These are phyloP conservation scores for Zymoseptoria tritici DNA, from an alignment of 2,329 filamentous ascomycete genomes.

Conservation along the genomic window DNA sequence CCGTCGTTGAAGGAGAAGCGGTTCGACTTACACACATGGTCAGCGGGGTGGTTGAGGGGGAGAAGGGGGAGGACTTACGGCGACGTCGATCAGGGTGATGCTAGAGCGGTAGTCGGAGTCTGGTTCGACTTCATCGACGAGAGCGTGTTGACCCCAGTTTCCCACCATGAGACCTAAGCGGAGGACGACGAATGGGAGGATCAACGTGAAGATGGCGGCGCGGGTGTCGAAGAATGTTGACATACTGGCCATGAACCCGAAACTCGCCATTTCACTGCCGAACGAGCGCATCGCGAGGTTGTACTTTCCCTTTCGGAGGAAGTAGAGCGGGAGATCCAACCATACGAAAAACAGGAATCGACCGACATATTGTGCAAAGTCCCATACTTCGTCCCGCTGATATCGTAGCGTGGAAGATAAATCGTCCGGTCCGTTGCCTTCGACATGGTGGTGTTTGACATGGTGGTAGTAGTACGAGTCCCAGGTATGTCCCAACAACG, in stretches of 20 bases:
- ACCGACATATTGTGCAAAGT: conserved; percentile 66
- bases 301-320: conserved; percentile 55
- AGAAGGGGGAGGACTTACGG: conserved; percentile 45
- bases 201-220: conserved; percentile 56
- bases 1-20: conserved; percentile 77
- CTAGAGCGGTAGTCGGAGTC: conserved; percentile 72
- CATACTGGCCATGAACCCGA: conserved; percentile 46
- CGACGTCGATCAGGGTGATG: conserved; percentile 71
- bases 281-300: conserved; percentile 48
- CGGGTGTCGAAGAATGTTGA: conserved; percentile 43
- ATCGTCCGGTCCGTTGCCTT: conserved; percentile 70
- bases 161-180: conserved; percentile 70
- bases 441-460: conserved; percentile 78
- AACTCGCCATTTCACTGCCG: conserved; percentile 55
- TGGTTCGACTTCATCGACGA: conserved; percentile 67
- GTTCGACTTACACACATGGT: too few species aligned
- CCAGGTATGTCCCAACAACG: conserved; percentile 76
- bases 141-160: conserved; percentile 78
- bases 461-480: conserved; percentile 82
- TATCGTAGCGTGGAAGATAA: conserved; percentile 69
- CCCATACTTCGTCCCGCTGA: conserved; percentile 58
- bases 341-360: conserved; percentile 68
- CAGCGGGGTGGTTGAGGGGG: conserved; percentile 6
- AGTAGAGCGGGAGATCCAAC: conserved; percentile 69
- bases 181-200: conserved; percentile 60